Conservation (phyloP, 2,329 filamentous ascomycete species). For the Tolypocladium guangdongense region DNA sequence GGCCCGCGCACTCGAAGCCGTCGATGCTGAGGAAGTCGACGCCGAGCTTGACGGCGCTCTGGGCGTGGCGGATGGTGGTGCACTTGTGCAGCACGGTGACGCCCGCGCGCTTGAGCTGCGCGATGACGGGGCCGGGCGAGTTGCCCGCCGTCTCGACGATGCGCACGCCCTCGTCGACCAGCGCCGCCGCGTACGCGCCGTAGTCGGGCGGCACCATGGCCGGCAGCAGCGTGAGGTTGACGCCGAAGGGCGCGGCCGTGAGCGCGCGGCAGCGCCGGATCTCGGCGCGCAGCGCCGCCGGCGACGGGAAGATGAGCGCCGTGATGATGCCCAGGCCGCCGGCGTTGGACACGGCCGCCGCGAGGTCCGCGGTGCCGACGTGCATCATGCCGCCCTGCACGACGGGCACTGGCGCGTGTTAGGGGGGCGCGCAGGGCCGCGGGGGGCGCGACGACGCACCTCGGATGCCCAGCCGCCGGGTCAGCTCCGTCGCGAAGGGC, state of each 20-base stretch:
- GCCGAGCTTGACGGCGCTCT: conserved; percentile 83
- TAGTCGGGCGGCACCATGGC: conserved; percentile 88
- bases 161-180: conserved; percentile 84
- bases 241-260: conserved; percentile 72
- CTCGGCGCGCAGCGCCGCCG: conserved; percentile 85
- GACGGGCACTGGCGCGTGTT: conserved; percentile 69
- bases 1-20: conserved; percentile 91
- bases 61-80: conserved; percentile 88
- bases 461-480: conserved; percentile 45
- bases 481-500: conserved; percentile 48
- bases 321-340: conserved; percentile 76
- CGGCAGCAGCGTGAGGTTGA: conserved; percentile 91
- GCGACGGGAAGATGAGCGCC: conserved; percentile 83
- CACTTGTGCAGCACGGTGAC: conserved; percentile 90
- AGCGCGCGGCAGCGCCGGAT: conserved; percentile 77
- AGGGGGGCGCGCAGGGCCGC: no score
- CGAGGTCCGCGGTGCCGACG: conserved; percentile 71
- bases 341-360: conserved; percentile 68
- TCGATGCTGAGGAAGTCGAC: conserved; percentile 97
- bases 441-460: no score
- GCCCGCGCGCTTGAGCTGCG: conserved; percentile 70
- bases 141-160: conserved; percentile 93
- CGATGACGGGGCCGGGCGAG: conserved; percentile 78
- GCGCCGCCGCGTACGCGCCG: conserved; percentile 76
- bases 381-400: conserved; percentile 85